These are phyloP conservation scores for Aurifilum marmelostoma DNA, from an alignment of 2,329 filamentous ascomycete species.

Conservation along the genomic window DNA sequence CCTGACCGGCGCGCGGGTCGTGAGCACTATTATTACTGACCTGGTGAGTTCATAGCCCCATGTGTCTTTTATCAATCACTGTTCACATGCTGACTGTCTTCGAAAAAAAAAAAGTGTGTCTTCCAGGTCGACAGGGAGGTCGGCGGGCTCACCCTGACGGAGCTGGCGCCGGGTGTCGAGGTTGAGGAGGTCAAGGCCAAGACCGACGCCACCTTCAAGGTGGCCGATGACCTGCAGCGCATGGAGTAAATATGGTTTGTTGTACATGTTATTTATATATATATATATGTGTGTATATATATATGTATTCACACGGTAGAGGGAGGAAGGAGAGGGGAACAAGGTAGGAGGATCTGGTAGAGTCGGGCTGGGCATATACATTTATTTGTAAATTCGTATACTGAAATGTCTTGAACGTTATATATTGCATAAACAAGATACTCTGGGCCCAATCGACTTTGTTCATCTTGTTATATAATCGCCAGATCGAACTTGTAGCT, in stretches of 20 bases:
- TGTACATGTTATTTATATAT: background rate
- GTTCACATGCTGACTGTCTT: background rate
- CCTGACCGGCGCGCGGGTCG: slow-evolving; percentile 67
- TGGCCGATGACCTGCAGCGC: slow-evolving; percentile 60
- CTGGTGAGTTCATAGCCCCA: slow-evolving; percentile 67
- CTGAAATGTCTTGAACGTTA: too few relatives aligned
- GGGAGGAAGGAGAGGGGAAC: background rate
- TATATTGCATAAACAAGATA: too few relatives aligned
- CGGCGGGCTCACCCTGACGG: slow-evolving; percentile 67
- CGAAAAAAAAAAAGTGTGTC: slow-evolving; percentile 58
- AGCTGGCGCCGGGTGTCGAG: slow-evolving; percentile 69
- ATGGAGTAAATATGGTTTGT: slow-evolving; percentile 40
- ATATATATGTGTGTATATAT: background rate
- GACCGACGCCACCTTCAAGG: slow-evolving; percentile 69
- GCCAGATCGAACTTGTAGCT: too few relatives aligned
- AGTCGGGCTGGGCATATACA: background rate
- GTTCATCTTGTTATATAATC: too few relatives aligned
- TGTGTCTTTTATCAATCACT: too few relatives aligned
- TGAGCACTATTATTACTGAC: slow-evolving; percentile 75
- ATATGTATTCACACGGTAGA: background rate
- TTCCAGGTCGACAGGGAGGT: slow-evolving; percentile 68
- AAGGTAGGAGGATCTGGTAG: background rate
- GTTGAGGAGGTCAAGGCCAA: slow-evolving; percentile 71
- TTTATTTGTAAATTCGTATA: background rate
- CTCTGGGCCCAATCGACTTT: too few relatives aligned